Percentiles rank a stretch among this genome's conserved stretches.
Conservation (phyloP, 371 early-diverging fungal species). For the Catenaria anguillulae region DNA sequence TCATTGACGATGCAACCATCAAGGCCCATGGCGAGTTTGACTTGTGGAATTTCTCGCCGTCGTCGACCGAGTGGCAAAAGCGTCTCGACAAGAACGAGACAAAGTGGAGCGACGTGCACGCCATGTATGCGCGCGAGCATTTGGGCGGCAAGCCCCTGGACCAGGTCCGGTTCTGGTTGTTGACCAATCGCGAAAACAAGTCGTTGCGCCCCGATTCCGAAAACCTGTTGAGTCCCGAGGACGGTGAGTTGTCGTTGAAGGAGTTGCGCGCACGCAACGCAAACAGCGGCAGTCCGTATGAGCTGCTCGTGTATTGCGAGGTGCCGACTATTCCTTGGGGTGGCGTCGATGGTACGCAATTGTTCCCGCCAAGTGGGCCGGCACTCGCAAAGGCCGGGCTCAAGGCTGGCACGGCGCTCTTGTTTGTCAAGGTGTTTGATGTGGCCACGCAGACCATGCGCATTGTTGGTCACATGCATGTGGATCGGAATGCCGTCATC, state of each 20-base stretch:
- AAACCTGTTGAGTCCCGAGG: background rate
- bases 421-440: background rate
- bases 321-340: background rate
- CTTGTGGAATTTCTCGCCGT: background rate
- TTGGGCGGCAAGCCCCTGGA: conserved; percentile 32
- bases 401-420: background rate
- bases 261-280: background rate
- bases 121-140: conserved; percentile 30
- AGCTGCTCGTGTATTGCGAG: background rate
- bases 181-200: conserved; percentile 66
- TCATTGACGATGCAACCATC: conserved; percentile 33
- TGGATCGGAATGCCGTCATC: background rate
- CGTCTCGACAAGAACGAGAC: background rate
- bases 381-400: no score
- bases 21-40: conserved; percentile 25
- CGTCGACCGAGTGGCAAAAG: background rate
- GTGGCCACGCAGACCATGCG: background rate
- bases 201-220: conserved; percentile 62
- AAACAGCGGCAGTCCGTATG: background rate
- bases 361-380: no score
- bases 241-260: background rate
- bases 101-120: conserved; percentile 11
- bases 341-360: no score
- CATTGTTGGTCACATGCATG: background rate
- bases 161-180: conserved; percentile 64